Conservation (phyloP, 1,139 yeast species). For the Zygosaccharomyces sapae region DNA sequence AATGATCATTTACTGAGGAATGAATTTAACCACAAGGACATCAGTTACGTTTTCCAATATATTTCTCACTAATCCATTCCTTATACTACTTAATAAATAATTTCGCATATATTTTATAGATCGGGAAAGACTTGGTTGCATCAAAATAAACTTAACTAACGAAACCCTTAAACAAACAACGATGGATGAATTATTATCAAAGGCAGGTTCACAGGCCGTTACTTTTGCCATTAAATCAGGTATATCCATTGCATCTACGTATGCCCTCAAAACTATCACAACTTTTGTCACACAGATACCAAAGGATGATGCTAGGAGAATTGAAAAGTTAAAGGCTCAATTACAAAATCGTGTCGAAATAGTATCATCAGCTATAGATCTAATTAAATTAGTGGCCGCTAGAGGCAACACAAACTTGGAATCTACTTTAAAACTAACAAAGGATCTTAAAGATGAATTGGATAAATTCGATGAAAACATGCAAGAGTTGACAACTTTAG, state of each 20-base stretch:
- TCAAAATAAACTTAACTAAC: not conserved
- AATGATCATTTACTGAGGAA: constrained; percentile 74
- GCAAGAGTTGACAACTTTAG: constrained; percentile 33
- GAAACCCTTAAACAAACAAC: not conserved
- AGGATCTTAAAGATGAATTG: constrained; percentile 55
- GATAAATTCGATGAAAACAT: constrained; percentile 55
- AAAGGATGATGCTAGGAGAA: constrained; percentile 47
- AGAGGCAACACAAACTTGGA: constrained; percentile 65
- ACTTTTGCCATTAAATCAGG: constrained; percentile 79
- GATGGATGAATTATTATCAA: constrained; percentile 46
- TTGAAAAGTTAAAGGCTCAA: constrained; percentile 45
- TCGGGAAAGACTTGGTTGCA: not conserved
- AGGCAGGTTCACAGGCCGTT: constrained; percentile 76
- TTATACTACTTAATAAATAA: no score
- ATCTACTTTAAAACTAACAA: constrained; percentile 53
- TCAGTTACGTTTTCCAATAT: constrained; percentile 88
- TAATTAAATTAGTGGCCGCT: constrained; percentile 64
- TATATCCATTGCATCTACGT: constrained; percentile 69
- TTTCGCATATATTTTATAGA: not conserved
- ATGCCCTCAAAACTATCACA: constrained; percentile 64
- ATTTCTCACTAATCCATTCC: constrained; percentile 73
- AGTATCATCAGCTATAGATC: constrained; percentile 64
- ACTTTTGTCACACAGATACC: constrained; percentile 61
- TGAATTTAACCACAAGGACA: constrained; percentile 64
- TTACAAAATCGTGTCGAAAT: constrained; percentile 60